Evolutionary conservation across 164 flowering plant species (phyloP).

Genomic region (Umbilicus rupestris): DNA sequence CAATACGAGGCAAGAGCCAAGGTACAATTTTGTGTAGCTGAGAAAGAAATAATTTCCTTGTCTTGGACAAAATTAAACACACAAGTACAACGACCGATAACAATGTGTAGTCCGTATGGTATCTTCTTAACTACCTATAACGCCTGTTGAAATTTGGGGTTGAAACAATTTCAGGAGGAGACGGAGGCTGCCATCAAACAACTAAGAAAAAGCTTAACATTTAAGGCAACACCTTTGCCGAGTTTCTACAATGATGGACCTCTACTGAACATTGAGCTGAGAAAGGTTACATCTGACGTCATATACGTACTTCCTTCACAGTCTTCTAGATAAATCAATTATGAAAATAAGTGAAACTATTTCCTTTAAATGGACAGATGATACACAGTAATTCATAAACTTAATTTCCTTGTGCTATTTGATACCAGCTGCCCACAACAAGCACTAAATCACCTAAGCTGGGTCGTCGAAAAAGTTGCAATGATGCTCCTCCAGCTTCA

Average conservation of each 20-base stretch:
- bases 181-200: conserved; percentile 31
- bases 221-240: conserved; percentile 45
- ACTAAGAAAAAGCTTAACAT: conserved; percentile 33
- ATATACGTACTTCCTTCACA: not conserved
- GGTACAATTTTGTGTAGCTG: conserved; percentile 21
- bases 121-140: not conserved
- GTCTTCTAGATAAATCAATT: not conserved
- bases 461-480: conserved; percentile 38
- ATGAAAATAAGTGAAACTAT: not conserved
- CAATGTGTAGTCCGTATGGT: not conserved
- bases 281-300: conserved; percentile 21
- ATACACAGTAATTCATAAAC: no score
- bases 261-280: conserved; percentile 32
- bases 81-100: not conserved
- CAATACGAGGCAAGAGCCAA: conserved; percentile 51
- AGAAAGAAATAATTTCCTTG: not conserved
- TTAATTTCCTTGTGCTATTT: not conserved
- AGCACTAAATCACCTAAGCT: conserved; percentile 42
- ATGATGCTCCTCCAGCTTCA: conserved; percentile 34
- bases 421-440: conserved; percentile 33
- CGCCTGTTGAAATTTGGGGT: not conserved
- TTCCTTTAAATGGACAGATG: not conserved
- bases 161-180: conserved; percentile 27
- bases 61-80: not conserved
- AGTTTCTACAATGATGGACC: conserved; percentile 37